These are phyloP conservation scores for Pseudozyma hubeiensis DNA, from an alignment of 1,284 basidiomycete species.

Conservation along the genomic window DNA sequence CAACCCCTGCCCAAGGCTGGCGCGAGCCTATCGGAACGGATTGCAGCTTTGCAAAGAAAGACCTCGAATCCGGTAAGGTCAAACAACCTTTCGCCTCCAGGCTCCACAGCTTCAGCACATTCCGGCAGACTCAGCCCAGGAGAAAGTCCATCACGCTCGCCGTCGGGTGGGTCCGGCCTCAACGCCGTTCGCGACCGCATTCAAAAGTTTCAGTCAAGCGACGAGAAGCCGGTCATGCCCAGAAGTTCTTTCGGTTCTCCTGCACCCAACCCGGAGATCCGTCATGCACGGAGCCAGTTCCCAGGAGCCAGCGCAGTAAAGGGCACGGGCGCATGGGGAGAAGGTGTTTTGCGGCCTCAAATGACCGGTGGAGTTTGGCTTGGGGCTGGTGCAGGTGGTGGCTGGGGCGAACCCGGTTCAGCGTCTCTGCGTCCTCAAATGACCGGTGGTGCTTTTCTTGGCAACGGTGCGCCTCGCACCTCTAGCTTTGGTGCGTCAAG, in stretches of 20 bases:
- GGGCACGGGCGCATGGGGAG: slow-evolving; percentile 57
- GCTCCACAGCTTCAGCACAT: slow-evolving; percentile 10
- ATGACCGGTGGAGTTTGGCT: slow-evolving; percentile 63
- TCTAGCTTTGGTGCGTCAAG: slow-evolving; percentile 28
- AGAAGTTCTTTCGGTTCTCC: slow-evolving; percentile 61
- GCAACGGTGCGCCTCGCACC: slow-evolving; percentile 33
- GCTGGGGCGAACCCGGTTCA: slow-evolving; percentile 47
- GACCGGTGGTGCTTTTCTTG: slow-evolving; percentile 53
- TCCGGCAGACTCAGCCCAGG: slow-evolving; percentile 44
- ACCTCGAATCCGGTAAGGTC: slow-evolving; percentile 41
- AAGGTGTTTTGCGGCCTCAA: slow-evolving; percentile 59
- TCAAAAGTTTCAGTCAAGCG: slow-evolving; percentile 56
- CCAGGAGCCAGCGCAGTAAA: slow-evolving; percentile 48
- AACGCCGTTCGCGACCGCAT: slow-evolving; percentile 59
- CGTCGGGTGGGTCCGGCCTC: slow-evolving; percentile 27
- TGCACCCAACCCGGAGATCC: slow-evolving; percentile 55
- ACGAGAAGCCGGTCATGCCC: slow-evolving; percentile 57
- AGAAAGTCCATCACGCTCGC: slow-evolving; percentile 39
- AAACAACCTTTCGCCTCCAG: slow-evolving; percentile 34
- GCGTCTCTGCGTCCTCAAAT: slow-evolving; percentile 53
- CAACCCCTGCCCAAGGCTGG: slow-evolving; percentile 45
- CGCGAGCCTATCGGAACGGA: slow-evolving; percentile 57
- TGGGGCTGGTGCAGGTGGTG: slow-evolving; percentile 44
- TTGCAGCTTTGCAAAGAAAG: slow-evolving; percentile 61
- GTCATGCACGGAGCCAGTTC: slow-evolving; percentile 44